A percentile compares a stretch with the other conserved stretches of the same genome.
Conservation (phyloP, 176 grass and related monocot species). For the Dendrocalamus sinicus region DNA sequence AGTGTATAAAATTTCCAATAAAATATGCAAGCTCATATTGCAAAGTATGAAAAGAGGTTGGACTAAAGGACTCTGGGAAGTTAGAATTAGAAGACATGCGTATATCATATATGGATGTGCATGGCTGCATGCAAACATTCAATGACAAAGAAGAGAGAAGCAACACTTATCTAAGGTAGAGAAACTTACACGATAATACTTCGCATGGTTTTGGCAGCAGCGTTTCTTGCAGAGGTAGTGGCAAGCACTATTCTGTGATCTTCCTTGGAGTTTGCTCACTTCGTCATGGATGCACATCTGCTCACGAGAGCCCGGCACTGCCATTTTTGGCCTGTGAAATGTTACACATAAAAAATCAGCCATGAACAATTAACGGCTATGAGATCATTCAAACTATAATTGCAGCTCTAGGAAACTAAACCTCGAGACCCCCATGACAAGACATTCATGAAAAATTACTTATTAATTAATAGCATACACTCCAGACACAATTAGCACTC, state of each 20-base stretch:
- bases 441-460: conserved; percentile 5
- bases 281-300: conserved; percentile 95
- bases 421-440: background rate
- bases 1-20: too few species aligned
- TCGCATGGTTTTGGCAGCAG: too few species aligned
- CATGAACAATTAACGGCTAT: background rate
- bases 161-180: too few species aligned
- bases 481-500: too few species aligned
- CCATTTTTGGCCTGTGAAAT: conserved; percentile 85
- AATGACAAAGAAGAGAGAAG: too few species aligned
- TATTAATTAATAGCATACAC: background rate
- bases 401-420: background rate
- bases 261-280: conserved; percentile 67
- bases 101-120: too few species aligned
- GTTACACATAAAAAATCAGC: background rate
- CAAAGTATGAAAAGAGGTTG: too few species aligned
- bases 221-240: conserved; percentile 62
- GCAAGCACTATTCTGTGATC: conserved; percentile 85
- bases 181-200: too few species aligned
- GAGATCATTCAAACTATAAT: conserved; percentile 17
- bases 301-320: conserved; percentile 84
- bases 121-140: too few species aligned
- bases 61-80: too few species aligned
- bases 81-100: too few species aligned
- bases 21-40: too few species aligned